Base-by-base conservation (phyloP, 176 grass and related monocot species). In the Canna indica region DNA sequence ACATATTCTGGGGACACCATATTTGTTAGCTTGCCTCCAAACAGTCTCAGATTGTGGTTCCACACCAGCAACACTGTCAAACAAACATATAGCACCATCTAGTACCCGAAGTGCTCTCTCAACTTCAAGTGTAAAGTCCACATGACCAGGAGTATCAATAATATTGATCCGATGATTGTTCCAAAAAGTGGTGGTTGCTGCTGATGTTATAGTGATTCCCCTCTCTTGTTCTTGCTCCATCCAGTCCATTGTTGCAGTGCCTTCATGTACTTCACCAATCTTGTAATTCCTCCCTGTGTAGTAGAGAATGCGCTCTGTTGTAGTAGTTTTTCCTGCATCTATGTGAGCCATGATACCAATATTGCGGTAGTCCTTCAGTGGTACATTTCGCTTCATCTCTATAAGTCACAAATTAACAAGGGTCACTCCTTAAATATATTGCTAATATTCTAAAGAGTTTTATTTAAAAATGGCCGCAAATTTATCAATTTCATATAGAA, bases 281-380 rank as follows among this genome's bases (percentile, higher is more conserved):
- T 97, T 92, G 80, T 97, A 97, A 81, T 97, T 97, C 67, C 77
- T 91, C 72, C 93, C 93, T 50, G 88, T 92, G 84, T 97, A 97
- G 71, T 90, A 97, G 29, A 97, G 82, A 83, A 97, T 67, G 22
- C 93, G 93, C 52, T 97, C 93, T 70, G 93, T 97, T 26, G 93
- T 97, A 71, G 93, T 97, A 33, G 93, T 97, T 84, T 97, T 97
- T 42, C 93, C 93, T 36, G 93, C 93, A 85, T 97, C 93, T 68
- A 92, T 97, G 83, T 97, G 88, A 30, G 93, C 93, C 93, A 97
- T 97, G 75, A 97, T 97, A 76, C 94, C 94, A 72, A 97, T 97
- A 74, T 97, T 92, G 68, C 94, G 88, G 70, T 97, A 92, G 82
- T 97, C 94, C 34, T 85, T 61, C 72, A 92, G 74, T 72, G 89